Evolutionary conservation across 108 stramenopile species (phyloP), one percentile per base, ranked within the genome.

Genomic region (Skeletonema costatum): DNA sequence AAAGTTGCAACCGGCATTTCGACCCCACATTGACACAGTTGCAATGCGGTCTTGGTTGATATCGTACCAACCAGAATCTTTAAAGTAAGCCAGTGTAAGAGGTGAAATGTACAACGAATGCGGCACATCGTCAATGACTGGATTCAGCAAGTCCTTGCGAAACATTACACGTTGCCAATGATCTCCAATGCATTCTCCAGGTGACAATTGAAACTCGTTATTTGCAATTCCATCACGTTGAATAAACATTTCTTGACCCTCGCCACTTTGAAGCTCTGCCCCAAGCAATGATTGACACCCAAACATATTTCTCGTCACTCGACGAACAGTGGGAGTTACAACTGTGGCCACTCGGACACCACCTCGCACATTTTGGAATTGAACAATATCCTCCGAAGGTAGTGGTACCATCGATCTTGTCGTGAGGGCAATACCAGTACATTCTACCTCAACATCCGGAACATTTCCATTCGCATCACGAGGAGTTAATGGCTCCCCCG

Each of bases 61-160:
- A 67, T 88, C 87, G 71, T 95, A 95, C 94, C 94, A 95, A 14
- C 94, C 94, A 42, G 90, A 88, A 75, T 95, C 94, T 14, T 86
- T 87, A 71, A 95, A 92, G 68, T 89, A 90, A 2, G 94, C 92
- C 64, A 95, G 66, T 8, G 94, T 95, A 51, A 93, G 46, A 12
- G 89, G 77, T 5, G 94, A 95, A 64, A 95, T 82, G 48, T 76
- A 73, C 32, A 88, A 74, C 2, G 87, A 82, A 69, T 69, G 86
- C 10, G 85, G 68, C 2, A 87, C 75, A 10, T 91, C 89, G 29
- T 92, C 91, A 0, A 95, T 77, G 10, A 93, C 73, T 4, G 94
- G 87, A 81, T 95, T 93, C 89, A 95, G 84, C 32, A 95, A 66
- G 70, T 95, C 94, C 7, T 72, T 84, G 13, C 87, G 83, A 64